A percentile compares a stretch with the other conserved stretches of the same genome.
These are phyloP conservation scores for Eimeria mitis DNA, from an alignment of 169 alveolate species.

Conservation along the genomic window DNA sequence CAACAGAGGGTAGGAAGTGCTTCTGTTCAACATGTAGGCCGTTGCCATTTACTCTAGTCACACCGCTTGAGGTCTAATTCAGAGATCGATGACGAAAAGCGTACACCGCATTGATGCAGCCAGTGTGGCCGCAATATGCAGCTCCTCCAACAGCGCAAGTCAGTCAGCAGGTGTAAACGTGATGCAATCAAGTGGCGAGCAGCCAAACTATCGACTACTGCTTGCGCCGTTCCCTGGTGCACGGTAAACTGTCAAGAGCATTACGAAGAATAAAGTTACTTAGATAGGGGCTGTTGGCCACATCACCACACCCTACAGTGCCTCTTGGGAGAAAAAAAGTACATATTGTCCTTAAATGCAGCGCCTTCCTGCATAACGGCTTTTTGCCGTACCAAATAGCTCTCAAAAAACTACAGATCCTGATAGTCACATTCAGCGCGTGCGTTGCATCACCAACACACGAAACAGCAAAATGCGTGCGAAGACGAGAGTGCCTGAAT, in stretches of 20 bases:
- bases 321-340: not conserved
- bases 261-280: not conserved
- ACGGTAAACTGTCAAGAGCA: not conserved
- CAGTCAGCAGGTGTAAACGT: not conserved
- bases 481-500: not conserved
- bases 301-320: conserved; percentile 16
- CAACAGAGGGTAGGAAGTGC: not conserved
- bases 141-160: not conserved
- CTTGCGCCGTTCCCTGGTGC: not conserved
- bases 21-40: not conserved
- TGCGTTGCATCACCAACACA: not conserved
- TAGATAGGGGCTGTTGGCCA: conserved; percentile 22
- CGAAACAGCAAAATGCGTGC: not conserved
- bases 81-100: not conserved
- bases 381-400: conserved; percentile 34
- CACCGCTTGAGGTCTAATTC: not conserved
- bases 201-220: not conserved
- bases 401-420: not conserved
- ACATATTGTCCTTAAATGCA: conserved; percentile 5
- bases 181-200: not conserved
- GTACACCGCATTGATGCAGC: not conserved
- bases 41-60: not conserved
- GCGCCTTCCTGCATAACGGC: conserved; percentile 38
- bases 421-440: conserved; percentile 3
- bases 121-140: not conserved